Evolutionary conservation across 441 rosid genomes (phyloP), one percentile per base, ranked within the genome.

Genomic region (Syzygium malaccense): DNA sequence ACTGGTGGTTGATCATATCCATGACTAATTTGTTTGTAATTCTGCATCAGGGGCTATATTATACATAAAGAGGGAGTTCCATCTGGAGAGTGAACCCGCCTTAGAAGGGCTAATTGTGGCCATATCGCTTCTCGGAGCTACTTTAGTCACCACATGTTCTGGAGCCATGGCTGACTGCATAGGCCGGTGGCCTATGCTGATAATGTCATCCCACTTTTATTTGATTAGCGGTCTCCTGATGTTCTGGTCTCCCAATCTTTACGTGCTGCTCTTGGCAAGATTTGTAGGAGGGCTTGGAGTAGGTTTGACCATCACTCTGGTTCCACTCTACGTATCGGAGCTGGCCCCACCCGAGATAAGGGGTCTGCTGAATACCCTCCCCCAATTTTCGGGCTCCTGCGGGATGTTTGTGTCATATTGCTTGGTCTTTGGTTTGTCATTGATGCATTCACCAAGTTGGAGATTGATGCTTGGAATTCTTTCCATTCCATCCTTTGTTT

Each of bases 381-480:
- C 90, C 28, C 90, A 89, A 60, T 89, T 89, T 54, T 79, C 33
- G 0, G 90, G 90, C 7, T 86, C 88, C 26, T 68, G 66, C 25
- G 90, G 90, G 15, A 89, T 86, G 88, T 79, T 89, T 55, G 37
- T 89, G 23, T 80, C 90, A 4, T 89, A 86, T 86, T 86, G 90
- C 86, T 86, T 89, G 80, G 88, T 87, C 20, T 89, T 89, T 86
- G 86, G 90, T 26, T 79, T 89, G 88, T 89, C 90, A 20, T 56
- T 80, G 30, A 51, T 32, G 90, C 80, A 89, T 60, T 86, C 86
- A 10, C 88, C 86, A 23, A 89, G 80, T 45, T 89, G 90, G 90
- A 86, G 90, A 88, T 80, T 86, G 88, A 89, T 89, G 90, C 90
- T 89, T 20, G 90, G 90, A 48, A 55, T 89, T 58, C 87, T 89